Evolutionary conservation across 305 asterid genomes (phyloP).

Genomic region (Fraxinus angustifolia): DNA sequence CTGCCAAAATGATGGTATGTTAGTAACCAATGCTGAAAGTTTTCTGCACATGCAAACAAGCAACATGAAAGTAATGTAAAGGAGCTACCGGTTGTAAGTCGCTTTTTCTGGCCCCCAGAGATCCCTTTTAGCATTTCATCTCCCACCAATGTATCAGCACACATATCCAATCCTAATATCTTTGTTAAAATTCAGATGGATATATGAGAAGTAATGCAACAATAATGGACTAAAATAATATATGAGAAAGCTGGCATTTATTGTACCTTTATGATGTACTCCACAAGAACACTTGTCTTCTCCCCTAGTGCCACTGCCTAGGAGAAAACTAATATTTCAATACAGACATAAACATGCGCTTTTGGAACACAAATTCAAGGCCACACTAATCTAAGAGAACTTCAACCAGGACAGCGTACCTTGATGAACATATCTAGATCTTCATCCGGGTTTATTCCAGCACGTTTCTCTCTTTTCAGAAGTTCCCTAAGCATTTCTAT

Average conservation of each 20-base stretch:
- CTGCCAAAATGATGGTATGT: constrained; percentile 43
- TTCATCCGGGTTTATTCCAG: constrained; percentile 62
- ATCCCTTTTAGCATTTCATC: constrained; percentile 83
- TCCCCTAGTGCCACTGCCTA: constrained; percentile 89
- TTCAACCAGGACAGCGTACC: constrained; percentile 40
- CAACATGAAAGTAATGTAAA: constrained; percentile 22
- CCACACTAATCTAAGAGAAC: constrained; percentile 12
- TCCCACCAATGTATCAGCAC: constrained; percentile 79
- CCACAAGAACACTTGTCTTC: constrained; percentile 66
- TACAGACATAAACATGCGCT: constrained; percentile 3
- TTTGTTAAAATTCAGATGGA: constrained; percentile 46
- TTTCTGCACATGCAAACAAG: constrained; percentile 17
- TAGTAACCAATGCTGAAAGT: constrained; percentile 27
- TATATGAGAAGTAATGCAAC: constrained; percentile 14
- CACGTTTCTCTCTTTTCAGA: constrained; percentile 58
- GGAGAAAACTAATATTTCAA: constrained; percentile 45
- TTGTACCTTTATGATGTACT: constrained; percentile 72
- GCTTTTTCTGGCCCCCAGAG: constrained; percentile 79
- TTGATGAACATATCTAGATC: constrained; percentile 65
- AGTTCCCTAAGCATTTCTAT: constrained; percentile 74
- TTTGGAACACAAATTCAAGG: neutral
- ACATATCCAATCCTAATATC: constrained; percentile 79
- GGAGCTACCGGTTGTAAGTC: constrained; percentile 64
- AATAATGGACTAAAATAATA: neutral
- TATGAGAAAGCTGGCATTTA: constrained; percentile 11